Conservation (phyloP, 2,329 filamentous ascomycete genomes). For the Achaetomium macrosporum region DNA sequence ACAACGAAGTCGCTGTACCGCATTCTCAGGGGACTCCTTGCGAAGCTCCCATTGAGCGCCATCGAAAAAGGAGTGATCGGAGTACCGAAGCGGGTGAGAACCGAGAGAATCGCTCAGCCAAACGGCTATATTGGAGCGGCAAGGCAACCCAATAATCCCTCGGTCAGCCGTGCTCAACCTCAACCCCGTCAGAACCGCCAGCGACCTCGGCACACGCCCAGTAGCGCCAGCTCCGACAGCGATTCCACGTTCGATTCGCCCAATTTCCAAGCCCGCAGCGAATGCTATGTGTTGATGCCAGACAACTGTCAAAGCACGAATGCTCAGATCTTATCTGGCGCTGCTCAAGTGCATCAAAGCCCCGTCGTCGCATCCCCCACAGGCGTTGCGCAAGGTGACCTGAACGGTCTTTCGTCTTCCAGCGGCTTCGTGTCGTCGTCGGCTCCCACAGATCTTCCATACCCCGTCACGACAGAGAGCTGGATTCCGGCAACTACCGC, state of each 20-base stretch:
- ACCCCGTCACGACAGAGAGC: neutral
- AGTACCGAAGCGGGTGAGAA: conserved; percentile 18
- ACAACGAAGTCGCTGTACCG: conserved; percentile 21
- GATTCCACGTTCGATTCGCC: conserved; percentile 8
- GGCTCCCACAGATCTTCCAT: neutral
- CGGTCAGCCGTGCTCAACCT: neutral
- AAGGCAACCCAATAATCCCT: neutral
- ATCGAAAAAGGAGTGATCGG: conserved; percentile 19
- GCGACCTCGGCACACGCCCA: neutral
- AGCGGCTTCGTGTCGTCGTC: neutral
- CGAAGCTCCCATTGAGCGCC: conserved; percentile 20
- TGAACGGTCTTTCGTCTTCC: neutral
- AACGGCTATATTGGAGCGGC: neutral
- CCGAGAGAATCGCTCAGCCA: neutral
- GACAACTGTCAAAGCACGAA: neutral
- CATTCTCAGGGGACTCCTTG: conserved; percentile 22
- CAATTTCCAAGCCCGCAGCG: conserved; percentile 1
- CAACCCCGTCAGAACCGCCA: neutral
- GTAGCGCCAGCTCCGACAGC: conserved; percentile 10
- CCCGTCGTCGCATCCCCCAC: neutral
- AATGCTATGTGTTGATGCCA: conserved; percentile 2
- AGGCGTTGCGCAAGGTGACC: neutral
- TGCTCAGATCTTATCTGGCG: neutral
- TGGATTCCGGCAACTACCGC: conserved; percentile 1
- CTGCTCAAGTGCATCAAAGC: neutral